Percentiles rank a stretch among this genome's conserved stretches.
Conservation (phyloP, 2,329 filamentous ascomycete species). For the Dendryphion nanum region DNA sequence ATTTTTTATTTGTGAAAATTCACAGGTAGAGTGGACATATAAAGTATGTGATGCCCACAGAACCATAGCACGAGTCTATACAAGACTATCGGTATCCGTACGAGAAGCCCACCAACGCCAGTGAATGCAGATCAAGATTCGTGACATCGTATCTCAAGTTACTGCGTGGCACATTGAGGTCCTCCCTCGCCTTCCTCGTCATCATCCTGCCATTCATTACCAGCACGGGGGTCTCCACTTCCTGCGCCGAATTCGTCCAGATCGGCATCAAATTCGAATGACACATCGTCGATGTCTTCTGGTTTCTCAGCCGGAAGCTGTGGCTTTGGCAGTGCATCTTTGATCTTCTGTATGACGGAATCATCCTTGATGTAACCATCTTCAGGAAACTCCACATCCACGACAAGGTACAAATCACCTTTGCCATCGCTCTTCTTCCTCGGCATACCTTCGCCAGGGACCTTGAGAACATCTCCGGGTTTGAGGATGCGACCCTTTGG, state of each 20-base stretch:
- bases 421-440: constrained; percentile 78
- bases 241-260: constrained; percentile 80
- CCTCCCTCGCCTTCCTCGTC: constrained; percentile 60
- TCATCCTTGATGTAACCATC: constrained; percentile 75
- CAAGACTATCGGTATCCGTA: too few species aligned
- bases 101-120: constrained; percentile 1
- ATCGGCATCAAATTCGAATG: constrained; percentile 78
- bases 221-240: constrained; percentile 66
- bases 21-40: too few species aligned
- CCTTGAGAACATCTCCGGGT: constrained; percentile 81
- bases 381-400: constrained; percentile 86
- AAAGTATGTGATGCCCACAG: too few species aligned
- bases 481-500: constrained; percentile 71
- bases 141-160: constrained; percentile 31
- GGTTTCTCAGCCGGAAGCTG: constrained; percentile 59
- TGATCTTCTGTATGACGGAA: constrained; percentile 67
- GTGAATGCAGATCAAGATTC: neutral
- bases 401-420: constrained; percentile 83
- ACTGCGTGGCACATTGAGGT: constrained; percentile 73
- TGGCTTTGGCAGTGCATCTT: constrained; percentile 69
- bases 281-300: constrained; percentile 77
- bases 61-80: too few species aligned
- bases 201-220: constrained; percentile 68
- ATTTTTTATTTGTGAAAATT: too few species aligned
- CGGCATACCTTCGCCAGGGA: constrained; percentile 92